phyloP scores from a whole-genome alignment of 2,329 filamentous ascomycete genomes.

The Clarireedia sp. region DNA sequence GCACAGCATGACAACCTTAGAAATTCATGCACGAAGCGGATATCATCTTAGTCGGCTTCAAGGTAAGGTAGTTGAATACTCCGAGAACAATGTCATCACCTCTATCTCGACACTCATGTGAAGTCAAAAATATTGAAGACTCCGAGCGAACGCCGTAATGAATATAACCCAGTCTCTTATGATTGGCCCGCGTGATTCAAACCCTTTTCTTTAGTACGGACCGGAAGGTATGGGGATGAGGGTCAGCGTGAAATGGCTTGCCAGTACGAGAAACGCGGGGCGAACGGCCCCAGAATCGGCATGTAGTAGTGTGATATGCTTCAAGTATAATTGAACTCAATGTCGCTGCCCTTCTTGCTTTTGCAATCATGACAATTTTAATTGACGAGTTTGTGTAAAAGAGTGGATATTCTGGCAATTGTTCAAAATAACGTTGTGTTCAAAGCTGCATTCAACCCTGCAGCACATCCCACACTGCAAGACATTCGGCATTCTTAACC shows the following conservation, averaged over 20 bases:
- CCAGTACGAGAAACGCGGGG: constrained; percentile 3
- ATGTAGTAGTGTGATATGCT: not conserved
- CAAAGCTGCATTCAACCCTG: not conserved
- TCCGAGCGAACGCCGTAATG: constrained; percentile 5
- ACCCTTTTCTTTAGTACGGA: not conserved
- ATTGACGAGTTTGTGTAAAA: not conserved
- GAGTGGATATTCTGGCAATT: not conserved
- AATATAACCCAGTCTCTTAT: not conserved
- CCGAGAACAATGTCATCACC: not conserved
- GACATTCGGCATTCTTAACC: not conserved
- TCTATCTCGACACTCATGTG: not conserved
- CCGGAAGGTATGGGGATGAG: not conserved
- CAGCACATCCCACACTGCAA: not conserved
- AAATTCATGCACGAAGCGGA: not conserved
- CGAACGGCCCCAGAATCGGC: not conserved
- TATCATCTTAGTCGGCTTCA: not conserved
- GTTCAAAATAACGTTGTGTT: not conserved
- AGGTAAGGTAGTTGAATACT: constrained; percentile 1
- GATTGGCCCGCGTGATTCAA: not conserved
- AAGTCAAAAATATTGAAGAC: not conserved
- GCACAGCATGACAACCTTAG: not conserved
- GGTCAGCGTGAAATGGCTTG: no score
- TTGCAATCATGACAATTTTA: not conserved
- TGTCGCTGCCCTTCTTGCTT: not conserved
- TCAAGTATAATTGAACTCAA: constrained; percentile 5